Conservation (phyloP, 352 stramenopile genomes). For the Globisporangium cylindrosporum region DNA sequence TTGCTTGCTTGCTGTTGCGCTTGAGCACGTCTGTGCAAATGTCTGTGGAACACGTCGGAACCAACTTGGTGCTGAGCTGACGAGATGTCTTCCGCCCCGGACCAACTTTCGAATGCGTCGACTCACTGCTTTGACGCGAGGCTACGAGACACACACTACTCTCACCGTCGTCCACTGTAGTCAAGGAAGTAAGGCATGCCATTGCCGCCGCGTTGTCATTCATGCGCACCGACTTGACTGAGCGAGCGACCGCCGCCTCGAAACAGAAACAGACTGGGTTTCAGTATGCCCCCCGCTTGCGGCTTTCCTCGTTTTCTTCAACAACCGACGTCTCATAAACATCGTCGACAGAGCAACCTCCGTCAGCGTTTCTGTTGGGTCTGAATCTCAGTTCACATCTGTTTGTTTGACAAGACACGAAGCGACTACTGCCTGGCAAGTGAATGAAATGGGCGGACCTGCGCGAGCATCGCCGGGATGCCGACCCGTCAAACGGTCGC, state of each 20-base stretch:
- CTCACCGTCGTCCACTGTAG: not conserved
- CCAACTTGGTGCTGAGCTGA: not conserved
- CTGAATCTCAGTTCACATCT: not conserved
- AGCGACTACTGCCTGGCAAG: not conserved
- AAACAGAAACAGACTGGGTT: not conserved
- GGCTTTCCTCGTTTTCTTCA: not conserved
- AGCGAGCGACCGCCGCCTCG: no score
- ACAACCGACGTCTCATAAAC: not conserved
- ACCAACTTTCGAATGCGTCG: slow-evolving; percentile 3
- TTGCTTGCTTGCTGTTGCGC: not conserved
- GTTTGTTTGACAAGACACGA: not conserved
- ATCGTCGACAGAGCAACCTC: no score
- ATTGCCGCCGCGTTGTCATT: slow-evolving; percentile 2
- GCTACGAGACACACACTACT: no score
- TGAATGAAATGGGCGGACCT: not conserved
- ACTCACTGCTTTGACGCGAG: not conserved
- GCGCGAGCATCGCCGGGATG: no score
- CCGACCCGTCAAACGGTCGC: not conserved
- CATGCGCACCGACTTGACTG: not conserved
- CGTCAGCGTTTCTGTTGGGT: not conserved
- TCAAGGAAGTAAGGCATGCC: not conserved
- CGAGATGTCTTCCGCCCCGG: not conserved
- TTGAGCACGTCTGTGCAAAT: not conserved
- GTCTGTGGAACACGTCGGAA: not conserved
- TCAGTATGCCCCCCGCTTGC: not conserved